These are phyloP conservation scores for Datura wrightii DNA, from an alignment of 257 asterid genomes.

Conservation along the genomic window DNA sequence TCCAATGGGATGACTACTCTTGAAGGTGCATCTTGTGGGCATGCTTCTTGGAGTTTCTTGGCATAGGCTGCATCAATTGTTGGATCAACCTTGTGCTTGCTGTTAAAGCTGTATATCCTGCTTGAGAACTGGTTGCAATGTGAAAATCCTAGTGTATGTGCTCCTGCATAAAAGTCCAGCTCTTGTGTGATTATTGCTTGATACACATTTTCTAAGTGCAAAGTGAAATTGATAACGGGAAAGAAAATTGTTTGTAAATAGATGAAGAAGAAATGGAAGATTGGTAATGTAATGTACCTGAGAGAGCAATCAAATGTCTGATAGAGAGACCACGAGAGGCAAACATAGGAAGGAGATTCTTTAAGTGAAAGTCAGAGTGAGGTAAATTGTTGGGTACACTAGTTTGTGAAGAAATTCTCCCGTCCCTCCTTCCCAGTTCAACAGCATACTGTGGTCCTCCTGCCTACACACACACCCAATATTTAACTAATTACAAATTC, in stretches of 20 bases:
- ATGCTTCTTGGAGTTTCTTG: conserved; percentile 58
- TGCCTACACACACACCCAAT: conserved; percentile 45
- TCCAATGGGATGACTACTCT: conserved; percentile 77
- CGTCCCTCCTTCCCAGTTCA: conserved; percentile 83
- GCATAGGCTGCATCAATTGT: conserved; percentile 59
- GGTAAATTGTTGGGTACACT: conserved; percentile 73
- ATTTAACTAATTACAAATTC: neutral
- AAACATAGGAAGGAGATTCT: conserved; percentile 59
- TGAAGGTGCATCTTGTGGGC: conserved; percentile 67
- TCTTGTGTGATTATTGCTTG: neutral
- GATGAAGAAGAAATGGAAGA: neutral
- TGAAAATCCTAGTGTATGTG: conserved; percentile 79
- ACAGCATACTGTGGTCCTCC: conserved; percentile 75
- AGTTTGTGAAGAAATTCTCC: conserved; percentile 57
- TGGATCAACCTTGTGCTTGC: conserved; percentile 53
- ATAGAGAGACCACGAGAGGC: conserved; percentile 52
- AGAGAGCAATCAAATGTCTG: conserved; percentile 75
- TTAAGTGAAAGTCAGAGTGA: conserved; percentile 49
- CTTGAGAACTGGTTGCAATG: conserved; percentile 73
- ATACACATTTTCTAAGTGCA: neutral
- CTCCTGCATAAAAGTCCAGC: conserved; percentile 47
- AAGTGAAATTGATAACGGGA: too few relatives aligned
- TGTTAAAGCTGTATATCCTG: conserved; percentile 67
- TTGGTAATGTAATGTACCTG: conserved; percentile 44
- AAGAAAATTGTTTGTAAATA: too few relatives aligned